These are phyloP conservation scores for Polysphondylium violaceum DNA, from an alignment of 78 protist genomes.

Conservation along the genomic window DNA sequence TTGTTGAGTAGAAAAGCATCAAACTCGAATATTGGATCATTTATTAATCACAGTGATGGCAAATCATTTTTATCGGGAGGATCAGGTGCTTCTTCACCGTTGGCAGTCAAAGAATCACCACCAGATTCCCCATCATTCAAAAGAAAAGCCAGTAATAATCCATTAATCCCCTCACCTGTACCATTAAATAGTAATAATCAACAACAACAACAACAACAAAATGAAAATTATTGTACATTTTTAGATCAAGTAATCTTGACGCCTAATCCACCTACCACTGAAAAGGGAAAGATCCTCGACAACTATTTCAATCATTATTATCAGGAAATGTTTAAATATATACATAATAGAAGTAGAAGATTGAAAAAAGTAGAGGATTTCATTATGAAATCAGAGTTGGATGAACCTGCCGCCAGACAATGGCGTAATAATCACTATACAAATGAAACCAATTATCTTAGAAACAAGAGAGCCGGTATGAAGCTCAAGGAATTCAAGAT, in stretches of 20 bases:
- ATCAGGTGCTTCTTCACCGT: not conserved
- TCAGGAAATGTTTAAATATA: constrained; percentile 60
- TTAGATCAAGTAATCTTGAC: constrained; percentile 27
- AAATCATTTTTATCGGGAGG: not conserved
- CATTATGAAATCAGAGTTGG: not conserved
- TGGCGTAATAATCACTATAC: constrained; percentile 47
- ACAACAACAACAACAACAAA: not conserved
- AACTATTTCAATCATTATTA: constrained; percentile 71
- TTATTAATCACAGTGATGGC: not conserved
- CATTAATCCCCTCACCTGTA: constrained; percentile 8
- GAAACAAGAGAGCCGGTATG: constrained; percentile 80
- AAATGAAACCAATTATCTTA: constrained; percentile 40
- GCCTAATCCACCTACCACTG: constrained; percentile 4
- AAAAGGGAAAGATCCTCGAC: constrained; percentile 66
- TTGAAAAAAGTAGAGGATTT: constrained; percentile 19
- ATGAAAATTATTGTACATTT: constrained; percentile 68
- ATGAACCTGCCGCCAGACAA: constrained; percentile 13
- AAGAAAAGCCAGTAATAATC: constrained; percentile 17
- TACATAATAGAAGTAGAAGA: constrained; percentile 49
- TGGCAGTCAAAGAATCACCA: constrained; percentile 22
- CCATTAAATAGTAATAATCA: constrained; percentile 37
- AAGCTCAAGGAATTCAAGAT: constrained; percentile 82
- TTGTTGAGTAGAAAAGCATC: not conserved
- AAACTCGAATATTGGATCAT: constrained; percentile 14
- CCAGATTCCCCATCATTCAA: constrained; percentile 26